Conservation (phyloP, 2,329 filamentous ascomycete genomes). For the Colletotrichum sublineola region DNA sequence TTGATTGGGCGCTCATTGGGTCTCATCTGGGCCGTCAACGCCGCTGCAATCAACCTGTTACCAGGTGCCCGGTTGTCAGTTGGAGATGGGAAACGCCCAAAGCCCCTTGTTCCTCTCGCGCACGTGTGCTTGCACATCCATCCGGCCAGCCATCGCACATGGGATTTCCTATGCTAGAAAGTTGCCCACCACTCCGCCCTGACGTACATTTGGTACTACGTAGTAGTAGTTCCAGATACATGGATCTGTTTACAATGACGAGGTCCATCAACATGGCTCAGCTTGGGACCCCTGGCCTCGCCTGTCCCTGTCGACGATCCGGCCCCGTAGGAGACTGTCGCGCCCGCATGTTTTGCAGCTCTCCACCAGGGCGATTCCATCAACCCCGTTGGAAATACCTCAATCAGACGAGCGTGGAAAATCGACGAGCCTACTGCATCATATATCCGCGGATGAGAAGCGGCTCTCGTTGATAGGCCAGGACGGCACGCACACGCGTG, state of each 20-base stretch:
- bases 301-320: slow-evolving; percentile 18
- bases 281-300: not conserved
- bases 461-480: not conserved
- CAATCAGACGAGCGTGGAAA: not conserved
- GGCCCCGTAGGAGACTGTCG: not conserved
- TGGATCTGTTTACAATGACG: not conserved
- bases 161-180: not conserved
- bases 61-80: slow-evolving; percentile 38
- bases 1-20: slow-evolving; percentile 18
- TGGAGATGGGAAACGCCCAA: not conserved
- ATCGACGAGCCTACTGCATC: not conserved
- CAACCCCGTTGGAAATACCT: not conserved
- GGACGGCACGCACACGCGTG: not conserved
- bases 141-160: not conserved
- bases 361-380: not conserved
- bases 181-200: not conserved
- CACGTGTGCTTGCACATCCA: not conserved
- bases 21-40: slow-evolving; percentile 14
- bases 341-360: not conserved
- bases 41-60: not conserved
- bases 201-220: no score
- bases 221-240: not conserved
- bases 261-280: not conserved
- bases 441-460: no score
- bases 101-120: not conserved